Conservation (phyloP, 306 rosid genomes). For the Dalbergia oliveri region DNA sequence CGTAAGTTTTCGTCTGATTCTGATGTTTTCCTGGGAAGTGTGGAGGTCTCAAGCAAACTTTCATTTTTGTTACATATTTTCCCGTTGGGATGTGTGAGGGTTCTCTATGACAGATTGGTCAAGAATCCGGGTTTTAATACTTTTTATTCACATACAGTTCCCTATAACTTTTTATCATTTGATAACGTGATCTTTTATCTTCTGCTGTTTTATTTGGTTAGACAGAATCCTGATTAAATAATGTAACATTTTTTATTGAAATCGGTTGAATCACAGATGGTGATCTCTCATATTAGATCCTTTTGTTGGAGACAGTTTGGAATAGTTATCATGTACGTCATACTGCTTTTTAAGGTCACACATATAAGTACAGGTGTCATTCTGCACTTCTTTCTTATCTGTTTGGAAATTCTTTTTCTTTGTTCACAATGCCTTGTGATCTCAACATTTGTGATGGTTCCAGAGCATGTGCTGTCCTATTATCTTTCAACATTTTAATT, state of each 20-base stretch:
- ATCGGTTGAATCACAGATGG: slow-evolving; percentile 71
- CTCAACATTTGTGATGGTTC: slow-evolving; percentile 50
- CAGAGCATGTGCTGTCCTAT: slow-evolving; percentile 22
- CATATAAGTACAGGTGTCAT: slow-evolving; percentile 89
- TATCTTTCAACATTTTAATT: slow-evolving; percentile 7
- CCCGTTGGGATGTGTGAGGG: slow-evolving; percentile 16
- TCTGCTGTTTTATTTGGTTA: slow-evolving; percentile 42
- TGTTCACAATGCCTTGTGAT: slow-evolving; percentile 43
- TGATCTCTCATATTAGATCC: slow-evolving; percentile 78
- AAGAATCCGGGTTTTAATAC: slow-evolving; percentile 33
- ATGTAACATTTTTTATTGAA: slow-evolving; percentile 58
- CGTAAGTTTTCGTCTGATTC: too few species aligned
- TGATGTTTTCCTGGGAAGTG: slow-evolving; percentile 30
- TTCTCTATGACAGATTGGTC: slow-evolving; percentile 16
- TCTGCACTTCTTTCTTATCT: slow-evolving; percentile 82
- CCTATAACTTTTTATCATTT: slow-evolving; percentile 20
- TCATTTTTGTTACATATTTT: slow-evolving; percentile 11
- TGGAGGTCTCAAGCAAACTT: slow-evolving; percentile 17
- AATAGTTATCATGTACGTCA: slow-evolving; percentile 82
- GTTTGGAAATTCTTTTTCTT: slow-evolving; percentile 57
- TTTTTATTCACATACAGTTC: not conserved
- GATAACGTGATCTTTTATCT: slow-evolving; percentile 24
- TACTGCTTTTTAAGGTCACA: slow-evolving; percentile 82
- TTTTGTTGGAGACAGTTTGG: slow-evolving; percentile 93
- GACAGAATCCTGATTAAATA: slow-evolving; percentile 57